Percentiles rank a stretch among this genome's conserved stretches.
phyloP scores from a whole-genome alignment of 441 rosid species.

The Mallotus repandus region DNA sequence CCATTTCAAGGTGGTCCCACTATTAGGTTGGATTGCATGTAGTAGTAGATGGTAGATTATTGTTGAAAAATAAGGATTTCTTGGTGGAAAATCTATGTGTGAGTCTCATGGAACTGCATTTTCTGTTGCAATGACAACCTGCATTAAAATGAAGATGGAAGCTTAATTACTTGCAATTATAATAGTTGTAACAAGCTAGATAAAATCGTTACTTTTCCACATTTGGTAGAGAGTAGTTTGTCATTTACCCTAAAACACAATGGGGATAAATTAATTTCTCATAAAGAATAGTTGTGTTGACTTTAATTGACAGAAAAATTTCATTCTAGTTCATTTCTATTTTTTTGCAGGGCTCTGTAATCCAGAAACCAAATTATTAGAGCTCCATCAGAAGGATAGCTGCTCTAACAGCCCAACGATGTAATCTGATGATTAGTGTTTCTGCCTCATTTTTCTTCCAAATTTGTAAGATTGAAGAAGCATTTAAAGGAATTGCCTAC shows the following conservation, averaged over 20 bases:
- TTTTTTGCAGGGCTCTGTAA: constrained; percentile 63
- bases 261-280: not conserved
- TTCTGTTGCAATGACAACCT: not conserved
- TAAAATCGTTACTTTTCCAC: not conserved
- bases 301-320: not conserved
- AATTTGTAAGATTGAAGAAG: not conserved
- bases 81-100: not conserved
- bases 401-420: constrained; percentile 79
- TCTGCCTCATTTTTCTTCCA: not conserved
- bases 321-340: not conserved
- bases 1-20: not conserved
- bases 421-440: constrained; percentile 53
- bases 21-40: not conserved
- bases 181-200: no score
- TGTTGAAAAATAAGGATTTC: no score
- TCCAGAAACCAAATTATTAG: constrained; percentile 73
- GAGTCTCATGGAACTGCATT: not conserved
- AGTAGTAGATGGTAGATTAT: not conserved
- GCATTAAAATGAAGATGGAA: not conserved
- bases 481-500: constrained; percentile 9
- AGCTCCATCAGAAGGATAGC: constrained; percentile 71
- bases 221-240: not conserved
- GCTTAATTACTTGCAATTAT: not conserved
- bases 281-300: not conserved
- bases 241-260: not conserved